Conservation (phyloP, 306 rosid genomes). For the Lathyrus aphaca region DNA sequence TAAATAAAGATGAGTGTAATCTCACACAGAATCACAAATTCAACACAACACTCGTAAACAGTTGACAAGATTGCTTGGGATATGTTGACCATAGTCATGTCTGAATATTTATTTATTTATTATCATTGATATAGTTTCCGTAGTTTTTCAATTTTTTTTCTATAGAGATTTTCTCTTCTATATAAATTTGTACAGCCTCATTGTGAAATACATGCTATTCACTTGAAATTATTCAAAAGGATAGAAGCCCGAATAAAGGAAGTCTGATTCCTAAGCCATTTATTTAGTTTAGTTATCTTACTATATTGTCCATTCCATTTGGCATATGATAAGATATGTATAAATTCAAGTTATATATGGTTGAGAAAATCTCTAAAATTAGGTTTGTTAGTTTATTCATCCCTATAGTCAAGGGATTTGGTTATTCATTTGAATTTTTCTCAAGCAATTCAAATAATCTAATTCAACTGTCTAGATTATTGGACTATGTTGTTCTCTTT, state of each 20-base stretch:
- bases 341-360: too few species aligned
- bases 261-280: conserved; percentile 12
- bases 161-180: not conserved
- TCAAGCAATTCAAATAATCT: too few species aligned
- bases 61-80: not conserved
- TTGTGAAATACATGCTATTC: not conserved
- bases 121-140: not conserved
- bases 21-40: too few species aligned
- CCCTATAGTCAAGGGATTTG: too few species aligned
- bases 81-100: not conserved
- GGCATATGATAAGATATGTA: not conserved
- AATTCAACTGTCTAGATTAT: not conserved
- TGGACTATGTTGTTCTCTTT: conserved; percentile 5
- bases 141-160: not conserved
- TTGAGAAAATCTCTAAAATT: too few species aligned
- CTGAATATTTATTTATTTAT: not conserved
- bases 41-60: not conserved
- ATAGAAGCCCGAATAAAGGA: conserved; percentile 6
- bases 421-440: too few species aligned
- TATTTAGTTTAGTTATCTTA: conserved; percentile 4
- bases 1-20: too few species aligned
- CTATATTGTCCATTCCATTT: conserved; percentile 13
- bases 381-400: too few species aligned
- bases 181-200: not conserved
- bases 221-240: not conserved